phyloP scores from a whole-genome alignment of 2,329 filamentous ascomycete species.

The Thielaviopsis ethacetica region DNA sequence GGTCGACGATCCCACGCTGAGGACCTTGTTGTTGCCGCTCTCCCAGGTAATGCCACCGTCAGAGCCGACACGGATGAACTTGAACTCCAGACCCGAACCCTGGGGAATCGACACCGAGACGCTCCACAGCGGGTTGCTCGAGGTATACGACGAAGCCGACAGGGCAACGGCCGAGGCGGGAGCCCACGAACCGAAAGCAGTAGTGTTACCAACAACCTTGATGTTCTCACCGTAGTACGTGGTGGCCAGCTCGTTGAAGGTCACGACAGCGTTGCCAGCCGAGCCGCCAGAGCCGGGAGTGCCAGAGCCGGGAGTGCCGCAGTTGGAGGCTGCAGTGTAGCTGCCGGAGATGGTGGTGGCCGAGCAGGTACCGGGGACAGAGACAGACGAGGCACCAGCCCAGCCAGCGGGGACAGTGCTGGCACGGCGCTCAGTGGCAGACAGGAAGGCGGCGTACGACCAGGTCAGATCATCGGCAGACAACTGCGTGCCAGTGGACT shows the following conservation, averaged over 20 bases:
- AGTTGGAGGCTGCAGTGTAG: conserved; percentile 25
- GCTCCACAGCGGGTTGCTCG: conserved; percentile 44
- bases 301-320: conserved; percentile 16
- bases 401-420: conserved; percentile 40
- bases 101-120: conserved; percentile 36
- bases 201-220: conserved; percentile 44
- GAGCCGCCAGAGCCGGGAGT: conserved; percentile 12
- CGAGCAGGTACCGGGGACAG: conserved; percentile 32
- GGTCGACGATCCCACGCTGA: conserved; percentile 19
- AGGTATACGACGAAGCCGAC: conserved; percentile 41
- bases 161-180: conserved; percentile 36
- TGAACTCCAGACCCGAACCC: conserved; percentile 45
- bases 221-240: conserved; percentile 48
- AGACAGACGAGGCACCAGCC: conserved; percentile 29
- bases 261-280: conserved; percentile 24
- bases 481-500: conserved; percentile 33
- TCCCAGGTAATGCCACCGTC: conserved; percentile 48
- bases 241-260: conserved; percentile 41
- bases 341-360: conserved; percentile 30
- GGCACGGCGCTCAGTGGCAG: conserved; percentile 39
- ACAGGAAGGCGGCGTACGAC: conserved; percentile 57
- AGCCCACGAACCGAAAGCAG: conserved; percentile 47
- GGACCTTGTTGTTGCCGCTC: conserved; percentile 35
- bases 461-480: conserved; percentile 55
- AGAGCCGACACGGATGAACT: conserved; percentile 45